A percentile compares a stretch with the other conserved stretches of the same genome.
Conservation (phyloP, 2,329 filamentous ascomycete genomes). For the Diaporthe citriasiana region DNA sequence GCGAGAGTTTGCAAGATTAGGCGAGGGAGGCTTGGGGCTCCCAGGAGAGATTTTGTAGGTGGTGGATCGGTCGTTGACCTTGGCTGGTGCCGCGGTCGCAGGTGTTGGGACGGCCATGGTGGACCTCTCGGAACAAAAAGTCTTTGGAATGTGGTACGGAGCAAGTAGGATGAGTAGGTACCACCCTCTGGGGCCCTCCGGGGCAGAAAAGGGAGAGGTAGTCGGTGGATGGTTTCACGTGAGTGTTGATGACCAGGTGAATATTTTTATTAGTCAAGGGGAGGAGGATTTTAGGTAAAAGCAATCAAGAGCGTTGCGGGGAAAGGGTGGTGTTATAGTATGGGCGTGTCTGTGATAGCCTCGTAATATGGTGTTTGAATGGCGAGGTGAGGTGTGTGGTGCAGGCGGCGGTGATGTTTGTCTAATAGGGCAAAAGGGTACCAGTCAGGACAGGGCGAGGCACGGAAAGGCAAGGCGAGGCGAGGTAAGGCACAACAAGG, state of each 20-base stretch:
- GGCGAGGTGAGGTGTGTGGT: constrained; percentile 17
- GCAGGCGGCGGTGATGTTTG: background rate
- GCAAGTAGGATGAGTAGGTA: constrained; percentile 22
- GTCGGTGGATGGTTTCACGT: constrained; percentile 38
- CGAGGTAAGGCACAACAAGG: constrained; percentile 2
- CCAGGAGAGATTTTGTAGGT: constrained; percentile 50
- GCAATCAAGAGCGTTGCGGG: constrained; percentile 28
- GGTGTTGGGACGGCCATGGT: constrained; percentile 44
- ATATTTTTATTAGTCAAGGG: constrained; percentile 49
- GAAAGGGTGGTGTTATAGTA: constrained; percentile 14
- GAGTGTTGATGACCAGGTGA: constrained; percentile 38
- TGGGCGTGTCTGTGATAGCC: constrained; percentile 17
- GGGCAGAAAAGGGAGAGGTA: constrained; percentile 12
- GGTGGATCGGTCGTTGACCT: constrained; percentile 34
- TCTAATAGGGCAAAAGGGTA: constrained; percentile 5
- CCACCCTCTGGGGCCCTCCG: constrained; percentile 12
- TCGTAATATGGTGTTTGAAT: constrained; percentile 31
- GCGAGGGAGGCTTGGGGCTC: constrained; percentile 44
- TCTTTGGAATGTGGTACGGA: constrained; percentile 28
- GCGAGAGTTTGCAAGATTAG: constrained; percentile 54
- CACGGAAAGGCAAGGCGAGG: constrained; percentile 13
- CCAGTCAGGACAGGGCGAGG: background rate
- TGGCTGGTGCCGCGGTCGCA: constrained; percentile 38
- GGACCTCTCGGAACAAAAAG: constrained; percentile 14
- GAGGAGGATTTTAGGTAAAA: constrained; percentile 48